Evolutionary conservation across 306 rosid genomes (phyloP).

Genomic region (Vicia villosa): DNA sequence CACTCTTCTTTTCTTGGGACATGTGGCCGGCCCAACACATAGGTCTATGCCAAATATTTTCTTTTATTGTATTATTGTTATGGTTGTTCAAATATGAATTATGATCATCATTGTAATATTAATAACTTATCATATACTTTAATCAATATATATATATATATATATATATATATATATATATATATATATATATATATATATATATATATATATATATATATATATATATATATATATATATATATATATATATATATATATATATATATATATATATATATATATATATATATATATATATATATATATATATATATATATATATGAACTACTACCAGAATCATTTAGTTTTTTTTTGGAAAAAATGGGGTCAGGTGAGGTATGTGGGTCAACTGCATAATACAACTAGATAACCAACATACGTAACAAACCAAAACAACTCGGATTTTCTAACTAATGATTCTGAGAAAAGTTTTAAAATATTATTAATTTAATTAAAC

Average conservation of each 20-base stretch:
- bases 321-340: not conserved
- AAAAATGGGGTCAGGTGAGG: not conserved
- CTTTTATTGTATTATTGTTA: not conserved
- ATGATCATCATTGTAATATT: not conserved
- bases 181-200: not conserved
- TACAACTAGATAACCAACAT: not conserved
- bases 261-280: not conserved
- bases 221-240: not conserved
- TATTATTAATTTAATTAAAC: not conserved
- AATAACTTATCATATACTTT: not conserved
- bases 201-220: not conserved
- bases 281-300: not conserved
- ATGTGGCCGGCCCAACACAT: no score
- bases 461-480: not conserved
- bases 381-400: slow-evolving; percentile 1
- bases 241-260: not conserved
- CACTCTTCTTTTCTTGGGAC: no score
- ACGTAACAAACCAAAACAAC: slow-evolving; percentile 3
- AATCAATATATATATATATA: not conserved
- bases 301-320: not conserved
- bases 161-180: not conserved
- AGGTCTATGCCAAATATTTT: no score
- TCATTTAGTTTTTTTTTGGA: not conserved
- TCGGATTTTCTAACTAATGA: not conserved
- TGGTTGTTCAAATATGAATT: not conserved